phyloP scores from a whole-genome alignment of 1,284 basidiomycete species.

The Schizophyllum commune region DNA sequence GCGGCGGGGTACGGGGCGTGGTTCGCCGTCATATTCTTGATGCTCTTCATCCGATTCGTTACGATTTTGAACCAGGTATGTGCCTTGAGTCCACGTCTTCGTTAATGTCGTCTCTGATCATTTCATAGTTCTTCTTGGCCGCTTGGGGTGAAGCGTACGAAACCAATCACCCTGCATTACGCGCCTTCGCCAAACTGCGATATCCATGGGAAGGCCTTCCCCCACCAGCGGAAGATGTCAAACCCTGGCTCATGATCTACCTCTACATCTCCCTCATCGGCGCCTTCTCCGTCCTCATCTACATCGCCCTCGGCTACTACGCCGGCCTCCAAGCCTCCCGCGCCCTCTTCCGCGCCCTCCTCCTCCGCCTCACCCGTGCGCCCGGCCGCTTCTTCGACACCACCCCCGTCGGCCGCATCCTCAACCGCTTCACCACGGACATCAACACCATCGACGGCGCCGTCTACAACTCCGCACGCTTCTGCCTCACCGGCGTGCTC shows the following conservation, averaged over 20 bases:
- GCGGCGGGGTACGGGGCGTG: constrained; percentile 53
- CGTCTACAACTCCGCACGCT: constrained; percentile 49
- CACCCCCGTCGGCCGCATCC: constrained; percentile 65
- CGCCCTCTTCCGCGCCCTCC: constrained; percentile 44
- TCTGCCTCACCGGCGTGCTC: constrained; percentile 47
- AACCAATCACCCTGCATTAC: constrained; percentile 19
- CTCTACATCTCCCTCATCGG: constrained; percentile 52
- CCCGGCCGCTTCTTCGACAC: constrained; percentile 62
- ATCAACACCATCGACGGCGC: constrained; percentile 65
- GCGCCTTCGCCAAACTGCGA: constrained; percentile 16
- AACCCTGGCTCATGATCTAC: constrained; percentile 61
- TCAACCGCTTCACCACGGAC: constrained; percentile 78
- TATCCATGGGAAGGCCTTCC: constrained; percentile 42
- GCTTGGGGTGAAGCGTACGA: constrained; percentile 61
- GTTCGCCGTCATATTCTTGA: constrained; percentile 43
- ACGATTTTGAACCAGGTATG: constrained; percentile 52
- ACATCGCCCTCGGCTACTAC: constrained; percentile 59
- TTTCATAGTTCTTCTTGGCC: constrained; percentile 48
- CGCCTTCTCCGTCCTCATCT: constrained; percentile 44
- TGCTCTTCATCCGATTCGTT: constrained; percentile 49
- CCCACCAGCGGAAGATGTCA: constrained; percentile 48
- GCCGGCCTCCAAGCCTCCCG: constrained; percentile 60
- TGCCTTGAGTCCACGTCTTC: not conserved
- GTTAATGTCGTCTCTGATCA: not conserved
- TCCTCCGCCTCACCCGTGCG: constrained; percentile 35